Base-by-base conservation (phyloP, 2,329 filamentous ascomycete genomes). In the Metarhizium brunneum region DNA sequence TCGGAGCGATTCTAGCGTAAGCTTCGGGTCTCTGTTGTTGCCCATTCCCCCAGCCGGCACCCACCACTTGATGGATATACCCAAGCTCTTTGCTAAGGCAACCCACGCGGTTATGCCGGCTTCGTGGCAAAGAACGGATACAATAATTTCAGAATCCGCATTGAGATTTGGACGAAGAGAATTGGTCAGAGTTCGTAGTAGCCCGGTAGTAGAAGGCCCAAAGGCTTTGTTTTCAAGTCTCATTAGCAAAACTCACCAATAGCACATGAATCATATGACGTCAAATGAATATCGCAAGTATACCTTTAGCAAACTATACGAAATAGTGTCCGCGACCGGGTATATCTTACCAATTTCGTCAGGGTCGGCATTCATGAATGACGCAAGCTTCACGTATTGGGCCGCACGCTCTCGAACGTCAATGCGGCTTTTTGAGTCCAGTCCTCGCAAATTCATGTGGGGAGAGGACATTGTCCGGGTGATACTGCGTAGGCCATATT, bases 91-190 rank as follows among this genome's bases (percentile, higher is more conserved):
- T 2, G 87, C 87, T 32, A 91, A 76, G 52, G 82, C 79, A 0
- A 88, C 72, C 88, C 87, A 92, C 0, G 87, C 77, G 2, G 85
- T 82, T 55, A 88, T 83, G 66, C 91, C 90, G 43, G 87, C 84
- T 70, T 91, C 88, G 65, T 92, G 88, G 66, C 91, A 87, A 56
- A 90, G 73, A 55, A 78, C 79, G 0, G 86, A 89, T 16, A 91
- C 65, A 59, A 92, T 74, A 53, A 92, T 76, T 65, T 89, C 85
- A 58, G 84, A 81, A 47, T 81, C 81, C 3, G 73, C 65, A 16
- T 73, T 63, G 64, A 85, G 80, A 16, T 67, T 62, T 40, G 11
- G 38, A 11, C 38, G 5, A 8, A 86, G 68, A 3, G 79, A 72
- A 20, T 73, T 74, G 0, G 82, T 80, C 29, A 90, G 76, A 65